Conservation (phyloP, 2,329 filamentous ascomycete species). For the Nigrospora sphaerica region DNA sequence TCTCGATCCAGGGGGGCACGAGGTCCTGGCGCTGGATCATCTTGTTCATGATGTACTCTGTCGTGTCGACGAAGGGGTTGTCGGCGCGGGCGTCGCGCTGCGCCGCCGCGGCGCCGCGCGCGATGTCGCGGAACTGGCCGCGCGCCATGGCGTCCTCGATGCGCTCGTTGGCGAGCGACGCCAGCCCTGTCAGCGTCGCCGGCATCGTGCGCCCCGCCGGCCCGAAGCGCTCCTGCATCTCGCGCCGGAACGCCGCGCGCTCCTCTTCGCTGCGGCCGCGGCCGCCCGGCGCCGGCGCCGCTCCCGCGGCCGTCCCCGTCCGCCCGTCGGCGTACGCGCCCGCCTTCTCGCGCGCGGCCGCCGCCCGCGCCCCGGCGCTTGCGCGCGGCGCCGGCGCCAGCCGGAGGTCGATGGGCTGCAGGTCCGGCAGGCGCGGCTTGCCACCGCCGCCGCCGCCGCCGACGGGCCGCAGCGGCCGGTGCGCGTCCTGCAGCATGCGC, state of each 20-base stretch:
- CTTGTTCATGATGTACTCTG: conserved; percentile 97
- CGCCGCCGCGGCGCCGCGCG: conserved; percentile 68
- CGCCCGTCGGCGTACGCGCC: conserved; percentile 35
- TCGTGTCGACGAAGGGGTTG: conserved; percentile 90
- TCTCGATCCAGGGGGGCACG: conserved; percentile 97
- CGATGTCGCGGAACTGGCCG: conserved; percentile 81
- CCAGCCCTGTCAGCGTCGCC: conserved; percentile 68
- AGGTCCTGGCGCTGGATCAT: conserved; percentile 96
- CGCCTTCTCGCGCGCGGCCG: conserved; percentile 50
- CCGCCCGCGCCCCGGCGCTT: conserved; percentile 39
- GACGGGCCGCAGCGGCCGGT: conserved; percentile 56
- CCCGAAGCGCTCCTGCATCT: conserved; percentile 75
- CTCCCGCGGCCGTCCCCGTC: too few relatives aligned
- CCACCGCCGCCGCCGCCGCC: conserved; percentile 40
- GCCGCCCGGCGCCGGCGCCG: conserved; percentile 14
- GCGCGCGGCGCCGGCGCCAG: conserved; percentile 30
- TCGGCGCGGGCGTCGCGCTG: conserved; percentile 75
- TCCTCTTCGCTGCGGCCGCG: conserved; percentile 65
- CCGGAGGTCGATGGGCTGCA: conserved; percentile 45
- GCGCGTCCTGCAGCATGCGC: conserved; percentile 77
- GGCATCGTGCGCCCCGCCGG: conserved; percentile 68
- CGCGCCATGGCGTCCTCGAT: conserved; percentile 92
- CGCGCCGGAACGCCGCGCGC: conserved; percentile 60
- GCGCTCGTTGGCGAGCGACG: conserved; percentile 75
- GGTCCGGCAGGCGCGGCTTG: conserved; percentile 33